Evolutionary conservation across 2,329 filamentous ascomycete species (phyloP), one percentile per base, ranked within the genome.

Genomic region (Rhinocladiella mackenziei): DNA sequence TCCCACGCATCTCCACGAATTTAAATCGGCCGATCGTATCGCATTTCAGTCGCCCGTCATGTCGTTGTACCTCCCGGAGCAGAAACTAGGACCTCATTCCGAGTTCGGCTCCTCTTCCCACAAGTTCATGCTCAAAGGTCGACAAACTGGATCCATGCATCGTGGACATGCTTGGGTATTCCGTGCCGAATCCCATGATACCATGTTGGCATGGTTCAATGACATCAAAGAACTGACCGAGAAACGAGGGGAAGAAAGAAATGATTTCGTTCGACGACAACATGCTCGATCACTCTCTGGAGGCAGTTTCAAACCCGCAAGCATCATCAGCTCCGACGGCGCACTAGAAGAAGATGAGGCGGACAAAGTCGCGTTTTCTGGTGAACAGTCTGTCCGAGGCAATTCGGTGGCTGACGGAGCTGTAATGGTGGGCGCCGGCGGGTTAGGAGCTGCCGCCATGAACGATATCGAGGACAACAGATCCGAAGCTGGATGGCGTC

Each of bases 91-190:
- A 26, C 94, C 89, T 25, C 89, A 94, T 62, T 96, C 91, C 7
- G 78, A 81, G 48, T 80, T 81, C 47, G 83, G 80, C 36, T 89
- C 87, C 9, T 86, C 84, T 9, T 96, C 89, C 29, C 91, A 95
- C 71, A 98, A 98, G 65, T 98, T 98, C 65, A 88, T 96, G 65
- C 81, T 98, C 60, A 98, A 97, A 67, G 92, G 92, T 32, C 85
- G 89, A 48, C 91, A 97, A 67, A 92, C 89, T 3, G 91, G 92
- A 39, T 74, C 84, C 3, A 87, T 97, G 81, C 92, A 97, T 65
- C 86, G 89, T 51, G 79, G 79, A 23, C 80, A 83, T 60, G 77
- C 77, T 28, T 83, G 80, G 80, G 78, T 83, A 7, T 83, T 83
- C 68, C 73, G 80, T 41, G 80, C 80, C 15, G 80, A 83, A 60